These are phyloP conservation scores for Marchantia polymorpha DNA, from an alignment of 225 moss, liverwort and hornwort genomes.

Conservation along the genomic window DNA sequence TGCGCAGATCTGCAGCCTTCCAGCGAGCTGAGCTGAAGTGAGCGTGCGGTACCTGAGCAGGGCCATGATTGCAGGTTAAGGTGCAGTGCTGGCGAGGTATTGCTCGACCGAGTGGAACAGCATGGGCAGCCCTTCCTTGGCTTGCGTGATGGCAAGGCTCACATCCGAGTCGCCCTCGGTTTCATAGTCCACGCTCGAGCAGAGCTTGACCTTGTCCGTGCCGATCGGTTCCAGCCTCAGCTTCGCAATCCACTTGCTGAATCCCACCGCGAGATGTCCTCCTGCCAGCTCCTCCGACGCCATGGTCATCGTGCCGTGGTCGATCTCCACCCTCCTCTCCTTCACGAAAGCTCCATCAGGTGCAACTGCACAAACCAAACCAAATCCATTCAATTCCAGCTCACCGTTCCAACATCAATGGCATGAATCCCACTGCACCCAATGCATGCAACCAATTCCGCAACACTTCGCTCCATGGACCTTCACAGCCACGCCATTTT, in stretches of 20 bases:
- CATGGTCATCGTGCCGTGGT: constrained; percentile 14
- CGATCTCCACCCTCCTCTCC: constrained; percentile 22
- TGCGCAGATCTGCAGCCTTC: not conserved
- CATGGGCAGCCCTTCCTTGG: constrained; percentile 23
- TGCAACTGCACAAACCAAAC: constrained; percentile 20
- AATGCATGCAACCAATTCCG: too few species aligned
- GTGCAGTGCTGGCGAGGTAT: constrained; percentile 15
- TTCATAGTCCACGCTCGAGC: constrained; percentile 13
- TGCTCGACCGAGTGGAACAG: constrained; percentile 19
- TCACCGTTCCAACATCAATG: too few species aligned
- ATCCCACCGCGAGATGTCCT: constrained; percentile 34
- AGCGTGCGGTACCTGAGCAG: not conserved
- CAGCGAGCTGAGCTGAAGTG: not conserved
- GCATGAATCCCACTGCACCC: too few species aligned
- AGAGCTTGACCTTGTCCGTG: constrained; percentile 7
- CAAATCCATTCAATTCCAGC: not conserved
- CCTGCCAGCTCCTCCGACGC: constrained; percentile 29
- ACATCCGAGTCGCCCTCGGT: constrained; percentile 15
- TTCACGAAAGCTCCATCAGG: constrained; percentile 36
- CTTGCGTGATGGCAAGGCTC: constrained; percentile 19
- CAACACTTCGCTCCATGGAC: too few species aligned
- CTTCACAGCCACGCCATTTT: too few species aligned
- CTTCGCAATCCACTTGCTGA: constrained; percentile 25
- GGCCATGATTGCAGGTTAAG: not conserved
- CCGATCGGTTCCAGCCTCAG: constrained; percentile 15